Evolutionary conservation across 176 grass and related monocot species (phyloP), one percentile per base, ranked within the genome.

Genomic region (Tillandsia leiboldiana): DNA sequence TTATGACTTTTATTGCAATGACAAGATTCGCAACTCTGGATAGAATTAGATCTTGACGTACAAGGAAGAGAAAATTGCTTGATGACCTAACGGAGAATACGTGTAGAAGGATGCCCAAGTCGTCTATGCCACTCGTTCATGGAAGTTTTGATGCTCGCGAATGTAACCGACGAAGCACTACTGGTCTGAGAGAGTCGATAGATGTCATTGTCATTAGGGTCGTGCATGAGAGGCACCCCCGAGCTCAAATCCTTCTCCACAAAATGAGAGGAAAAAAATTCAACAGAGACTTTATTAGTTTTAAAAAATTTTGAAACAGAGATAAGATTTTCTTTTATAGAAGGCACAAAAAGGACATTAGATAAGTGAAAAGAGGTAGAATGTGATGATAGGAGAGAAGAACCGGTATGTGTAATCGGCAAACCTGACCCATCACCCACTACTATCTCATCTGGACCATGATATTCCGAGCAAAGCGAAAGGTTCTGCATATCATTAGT

Each of bases 231-330:
- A 15, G n/a, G 26, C 6, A 12, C 56, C 23, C 52, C 2, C 8
- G 26, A 24, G n/a, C 13, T 42, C 48, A 59, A 50, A 65, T 75
- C 72, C 72, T 75, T 75, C 12, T 66, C 33, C 12, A 65, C 14
- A 75, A 59, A 65, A 65, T 61, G 42, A 74, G 50, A 42, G 10
- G 71, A 53, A 27, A 42, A 42, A 28, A 74, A 74, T 62, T 74
- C 23, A 10, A 61, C 13, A 48, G 10, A 14, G 7, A 70, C 26
- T 10, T 70, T 17, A 70, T 70, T 70, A 10, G 48, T 49, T 13
- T 12, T 42, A 1, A 26, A 61, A 48, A 74, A 74, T 74, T 74
- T 11, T 11, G 50, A 14, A 47, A 74, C 29, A 15, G 5, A 61
- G 11, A 74, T 20, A 10, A 74, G 52, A 28, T 74, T 59, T 74